phyloP scores from a whole-genome alignment of 2,329 filamentous ascomycete species.

The Huntiella moniliformis region DNA sequence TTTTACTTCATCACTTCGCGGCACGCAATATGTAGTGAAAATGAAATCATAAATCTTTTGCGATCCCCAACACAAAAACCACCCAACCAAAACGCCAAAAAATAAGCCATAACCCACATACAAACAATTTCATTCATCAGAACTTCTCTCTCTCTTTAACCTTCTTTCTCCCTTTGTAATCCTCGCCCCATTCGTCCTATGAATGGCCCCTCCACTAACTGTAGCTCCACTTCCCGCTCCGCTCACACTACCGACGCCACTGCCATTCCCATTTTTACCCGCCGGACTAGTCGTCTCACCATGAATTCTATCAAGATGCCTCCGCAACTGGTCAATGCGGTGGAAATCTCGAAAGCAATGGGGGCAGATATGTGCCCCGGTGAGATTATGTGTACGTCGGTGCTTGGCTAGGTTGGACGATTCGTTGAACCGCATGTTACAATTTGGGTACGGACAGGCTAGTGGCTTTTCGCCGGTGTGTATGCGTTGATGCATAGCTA shows the following conservation, averaged over 20 bases:
- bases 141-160: background rate
- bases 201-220: background rate
- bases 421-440: conserved; percentile 41
- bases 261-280: background rate
- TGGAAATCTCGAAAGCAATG: conserved; percentile 39
- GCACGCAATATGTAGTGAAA: no score
- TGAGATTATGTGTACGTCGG: conserved; percentile 38
- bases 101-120: no score
- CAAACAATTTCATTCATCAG: no score
- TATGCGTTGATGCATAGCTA: conserved; percentile 48
- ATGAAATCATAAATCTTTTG: no score
- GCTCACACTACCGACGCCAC: conserved; percentile 1
- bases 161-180: conserved; percentile 1
- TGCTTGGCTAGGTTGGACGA: conserved; percentile 51
- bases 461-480: conserved; percentile 49
- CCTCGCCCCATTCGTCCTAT: background rate
- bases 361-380: conserved; percentile 31
- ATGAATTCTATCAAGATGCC: conserved; percentile 22
- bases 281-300: conserved; percentile 11
- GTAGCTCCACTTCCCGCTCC: background rate
- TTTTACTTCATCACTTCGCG: no score
- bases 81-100: no score
- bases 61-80: no score
- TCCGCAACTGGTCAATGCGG: conserved; percentile 39
- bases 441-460: conserved; percentile 30